Evolutionary conservation across 768 basidiomycete genomes (phyloP).

Genomic region (Tephrocybe sp.): DNA sequence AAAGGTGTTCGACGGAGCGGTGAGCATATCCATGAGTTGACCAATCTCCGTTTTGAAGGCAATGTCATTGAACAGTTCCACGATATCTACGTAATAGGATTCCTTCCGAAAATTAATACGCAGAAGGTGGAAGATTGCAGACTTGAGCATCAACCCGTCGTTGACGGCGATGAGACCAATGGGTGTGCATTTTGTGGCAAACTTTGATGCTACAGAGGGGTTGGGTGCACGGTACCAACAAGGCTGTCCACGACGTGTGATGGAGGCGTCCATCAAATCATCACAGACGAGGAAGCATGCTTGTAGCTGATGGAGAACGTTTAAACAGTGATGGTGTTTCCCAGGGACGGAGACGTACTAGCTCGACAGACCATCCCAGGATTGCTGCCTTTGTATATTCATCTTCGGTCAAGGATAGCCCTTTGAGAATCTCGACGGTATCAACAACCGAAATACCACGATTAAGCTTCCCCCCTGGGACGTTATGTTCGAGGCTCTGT

Average conservation of each 20-base stretch:
- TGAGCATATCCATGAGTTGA: constrained; percentile 93
- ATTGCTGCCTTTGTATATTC: constrained; percentile 89
- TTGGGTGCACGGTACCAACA: constrained; percentile 76
- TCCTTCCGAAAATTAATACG: constrained; percentile 83
- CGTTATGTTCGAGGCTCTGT: constrained; percentile 89
- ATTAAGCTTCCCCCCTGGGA: constrained; percentile 93
- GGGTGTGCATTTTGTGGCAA: constrained; percentile 22
- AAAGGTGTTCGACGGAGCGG: constrained; percentile 84
- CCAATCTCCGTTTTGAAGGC: constrained; percentile 94
- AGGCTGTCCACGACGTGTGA: constrained; percentile 90
- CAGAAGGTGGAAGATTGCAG: constrained; percentile 87
- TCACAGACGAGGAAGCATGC: constrained; percentile 96
- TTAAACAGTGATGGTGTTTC: background rate
- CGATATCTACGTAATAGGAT: constrained; percentile 80
- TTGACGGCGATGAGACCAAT: constrained; percentile 91
- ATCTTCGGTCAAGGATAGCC: constrained; percentile 63
- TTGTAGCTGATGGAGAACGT: constrained; percentile 64
- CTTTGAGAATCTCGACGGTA: constrained; percentile 85
- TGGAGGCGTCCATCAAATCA: constrained; percentile 96
- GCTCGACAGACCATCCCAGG: constrained; percentile 94
- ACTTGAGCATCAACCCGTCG: constrained; percentile 94
- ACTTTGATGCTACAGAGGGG: constrained; percentile 7
- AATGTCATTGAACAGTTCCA: constrained; percentile 90
- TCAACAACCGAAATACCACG: constrained; percentile 94
- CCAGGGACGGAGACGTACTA: constrained; percentile 50